Percentiles rank a stretch among this genome's conserved stretches.
Evolutionary conservation across 768 basidiomycete genomes (phyloP).

Genomic region (Tephrocybe sp.): DNA sequence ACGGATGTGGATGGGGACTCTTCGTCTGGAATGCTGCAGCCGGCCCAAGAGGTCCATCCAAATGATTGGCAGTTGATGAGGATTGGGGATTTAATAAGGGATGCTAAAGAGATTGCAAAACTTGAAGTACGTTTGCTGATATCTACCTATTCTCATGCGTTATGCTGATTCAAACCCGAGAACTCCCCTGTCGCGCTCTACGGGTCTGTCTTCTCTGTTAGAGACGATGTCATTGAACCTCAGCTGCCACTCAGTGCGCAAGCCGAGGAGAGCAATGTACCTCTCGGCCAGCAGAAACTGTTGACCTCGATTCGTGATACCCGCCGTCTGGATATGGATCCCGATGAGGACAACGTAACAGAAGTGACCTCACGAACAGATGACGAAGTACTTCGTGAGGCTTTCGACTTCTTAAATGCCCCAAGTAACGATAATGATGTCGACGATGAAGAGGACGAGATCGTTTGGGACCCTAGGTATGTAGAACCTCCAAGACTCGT

Average conservation of each 20-base stretch:
- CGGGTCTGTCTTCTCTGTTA: constrained; percentile 5
- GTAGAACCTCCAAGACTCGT: constrained; percentile 7
- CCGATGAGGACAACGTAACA: constrained; percentile 58
- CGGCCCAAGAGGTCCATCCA: constrained; percentile 58
- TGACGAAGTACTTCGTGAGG: constrained; percentile 77
- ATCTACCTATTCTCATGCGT: not conserved
- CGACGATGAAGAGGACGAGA: constrained; percentile 66
- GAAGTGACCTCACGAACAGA: constrained; percentile 74
- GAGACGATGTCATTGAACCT: constrained; percentile 22
- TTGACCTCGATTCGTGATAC: constrained; percentile 24
- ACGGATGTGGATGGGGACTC: constrained; percentile 21
- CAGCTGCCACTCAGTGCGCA: not conserved
- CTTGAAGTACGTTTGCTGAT: constrained; percentile 46
- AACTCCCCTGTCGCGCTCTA: constrained; percentile 33
- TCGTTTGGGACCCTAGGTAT: constrained; percentile 73
- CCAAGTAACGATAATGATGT: constrained; percentile 59
- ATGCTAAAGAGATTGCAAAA: constrained; percentile 59
- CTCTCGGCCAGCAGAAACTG: constrained; percentile 19
- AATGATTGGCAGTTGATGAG: constrained; percentile 97
- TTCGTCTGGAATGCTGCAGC: constrained; percentile 16
- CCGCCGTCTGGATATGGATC: constrained; percentile 18
- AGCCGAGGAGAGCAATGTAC: constrained; percentile 5
- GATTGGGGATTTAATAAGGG: constrained; percentile 77
- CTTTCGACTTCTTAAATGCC: constrained; percentile 48
- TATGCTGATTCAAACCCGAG: constrained; percentile 20